phyloP scores from a whole-genome alignment of 2,329 filamentous ascomycete genomes.

The Aspergillus piperis region DNA sequence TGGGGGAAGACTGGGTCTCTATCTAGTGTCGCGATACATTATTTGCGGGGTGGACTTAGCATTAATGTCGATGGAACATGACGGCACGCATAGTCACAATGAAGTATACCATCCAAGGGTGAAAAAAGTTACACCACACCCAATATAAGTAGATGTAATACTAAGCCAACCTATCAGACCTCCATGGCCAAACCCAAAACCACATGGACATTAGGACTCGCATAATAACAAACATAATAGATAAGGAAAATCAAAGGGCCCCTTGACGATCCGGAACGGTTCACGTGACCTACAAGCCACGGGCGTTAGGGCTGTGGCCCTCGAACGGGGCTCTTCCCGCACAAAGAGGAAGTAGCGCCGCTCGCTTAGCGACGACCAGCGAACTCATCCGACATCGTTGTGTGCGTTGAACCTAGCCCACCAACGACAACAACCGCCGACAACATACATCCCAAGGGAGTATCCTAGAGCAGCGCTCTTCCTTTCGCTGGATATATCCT shows the following conservation, averaged over 20 bases:
- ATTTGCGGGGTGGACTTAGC: conserved; percentile 6
- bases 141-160: background rate
- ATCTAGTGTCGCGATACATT: conserved; percentile 4
- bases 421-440: conserved; percentile 51
- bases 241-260: background rate
- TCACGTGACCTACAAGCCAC: conserved; percentile 29
- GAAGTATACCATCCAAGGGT: background rate
- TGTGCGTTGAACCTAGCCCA: conserved; percentile 45
- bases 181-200: background rate
- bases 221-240: background rate
- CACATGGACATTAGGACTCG: background rate
- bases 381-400: conserved; percentile 45
- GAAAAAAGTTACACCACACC: background rate
- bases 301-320: conserved; percentile 44
- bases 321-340: conserved; percentile 31
- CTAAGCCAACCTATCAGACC: background rate
- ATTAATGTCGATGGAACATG: background rate
- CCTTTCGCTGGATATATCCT: conserved; percentile 44
- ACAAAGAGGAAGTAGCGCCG: conserved; percentile 35
- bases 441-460: conserved; percentile 46
- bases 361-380: conserved; percentile 45
- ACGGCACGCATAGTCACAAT: background rate
- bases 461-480: conserved; percentile 45
- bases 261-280: background rate
- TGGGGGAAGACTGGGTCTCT: conserved; percentile 9